Conservation (phyloP, 129 eudicot species). For the Erigeron canadensis region DNA sequence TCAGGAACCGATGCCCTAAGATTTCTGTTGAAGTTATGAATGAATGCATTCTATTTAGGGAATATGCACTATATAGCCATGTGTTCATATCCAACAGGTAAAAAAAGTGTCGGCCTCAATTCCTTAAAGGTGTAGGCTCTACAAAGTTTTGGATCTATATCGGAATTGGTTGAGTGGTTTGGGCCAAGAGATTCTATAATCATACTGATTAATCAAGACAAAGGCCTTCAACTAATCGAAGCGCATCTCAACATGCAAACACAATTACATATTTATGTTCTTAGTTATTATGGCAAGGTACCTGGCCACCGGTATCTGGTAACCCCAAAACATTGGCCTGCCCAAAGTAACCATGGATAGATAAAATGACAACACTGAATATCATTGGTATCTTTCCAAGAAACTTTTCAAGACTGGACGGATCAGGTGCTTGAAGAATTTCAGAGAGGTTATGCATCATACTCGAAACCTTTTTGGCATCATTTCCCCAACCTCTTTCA, state of each 20-base stretch:
- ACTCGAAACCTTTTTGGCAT: conserved; percentile 56
- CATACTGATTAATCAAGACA: no score
- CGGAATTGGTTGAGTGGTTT: no score
- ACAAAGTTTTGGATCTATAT: no score
- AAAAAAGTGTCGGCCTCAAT: no score
- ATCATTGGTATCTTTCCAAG: conserved; percentile 94
- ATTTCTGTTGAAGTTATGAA: no score
- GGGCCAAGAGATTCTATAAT: no score
- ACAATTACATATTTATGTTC: neutral
- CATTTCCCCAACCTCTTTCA: conserved; percentile 98
- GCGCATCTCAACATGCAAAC: neutral
- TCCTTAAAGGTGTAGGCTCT: no score
- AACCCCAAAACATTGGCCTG: conserved; percentile 97
- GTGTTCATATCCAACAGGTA: no score
- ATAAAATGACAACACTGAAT: conserved; percentile 89
- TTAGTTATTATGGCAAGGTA: conserved; percentile 20
- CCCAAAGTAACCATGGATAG: conserved; percentile 94
- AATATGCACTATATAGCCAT: no score
- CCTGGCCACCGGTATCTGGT: conserved; percentile 99
- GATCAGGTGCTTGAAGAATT: conserved; percentile 98
- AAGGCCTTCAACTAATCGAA: no score
- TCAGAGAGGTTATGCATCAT: conserved; percentile 94
- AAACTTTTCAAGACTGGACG: conserved; percentile 74
- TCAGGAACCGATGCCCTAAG: no score
- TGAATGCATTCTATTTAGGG: no score